Base-by-base conservation (phyloP, 257 asterid species). In the Rehmannia glutinosa region DNA sequence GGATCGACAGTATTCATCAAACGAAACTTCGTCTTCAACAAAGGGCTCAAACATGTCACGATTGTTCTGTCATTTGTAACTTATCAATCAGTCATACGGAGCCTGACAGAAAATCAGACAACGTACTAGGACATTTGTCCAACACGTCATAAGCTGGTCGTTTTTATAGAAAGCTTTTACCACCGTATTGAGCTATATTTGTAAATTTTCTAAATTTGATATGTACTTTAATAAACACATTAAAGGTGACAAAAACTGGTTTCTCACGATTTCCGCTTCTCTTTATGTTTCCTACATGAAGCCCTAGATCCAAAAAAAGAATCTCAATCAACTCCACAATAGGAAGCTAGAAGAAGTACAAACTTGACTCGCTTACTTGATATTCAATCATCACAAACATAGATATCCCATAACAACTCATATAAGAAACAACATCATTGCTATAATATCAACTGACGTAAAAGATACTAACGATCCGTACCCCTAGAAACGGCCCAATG, bases 291-390 rank as follows among this genome's bases (percentile, higher is more conserved):
- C 20, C 39, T 38, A 17, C 69, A 46, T 51, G 38, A 42, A 51
- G 64, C 43, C 58, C 75, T 54, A 42, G 25, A 46, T 15, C 20
- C 69, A 16, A 49, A 73, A 7, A 57, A 16, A 38, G 57, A 32
- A 30, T 47, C 78, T 24, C 33, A 43, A 57, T 41, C 35, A 55
- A 53, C 23, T 62, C 62, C n/a, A 52, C 66, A 25, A 27, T 8
- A 10, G 20, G 46, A 56, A 45, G 56, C 49, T n/a, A n/a, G n/a
- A 27, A 49, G 13, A 47, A 20, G 21, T 36, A 62, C 36, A 17
- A 28, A 21, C 39, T 39, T 54, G 24, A 11, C 17, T 20, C n/a
- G n/a, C n/a, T n/a, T 41, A n/a, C n/a, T n/a, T n/a, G n/a, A n/a
- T n/a, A n/a, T n/a, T n/a, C n/a, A n/a, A n/a, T n/a, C n/a, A n/a